phyloP scores from a whole-genome alignment of 1,284 basidiomycete species.

The Mycosarcoma mackinlayi region DNA sequence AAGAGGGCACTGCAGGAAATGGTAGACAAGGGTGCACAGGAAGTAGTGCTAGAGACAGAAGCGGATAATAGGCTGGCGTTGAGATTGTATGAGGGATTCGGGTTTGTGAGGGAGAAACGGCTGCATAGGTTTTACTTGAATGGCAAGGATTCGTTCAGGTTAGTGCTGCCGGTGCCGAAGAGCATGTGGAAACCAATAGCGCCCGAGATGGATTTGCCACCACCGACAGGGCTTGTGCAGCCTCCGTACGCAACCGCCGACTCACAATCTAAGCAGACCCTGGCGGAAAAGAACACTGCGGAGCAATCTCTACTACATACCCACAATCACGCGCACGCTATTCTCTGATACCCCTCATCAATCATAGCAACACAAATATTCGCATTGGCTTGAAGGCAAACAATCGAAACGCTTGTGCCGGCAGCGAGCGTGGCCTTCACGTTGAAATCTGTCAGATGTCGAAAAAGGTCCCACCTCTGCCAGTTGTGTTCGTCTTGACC shows the following conservation, averaged over 20 bases:
- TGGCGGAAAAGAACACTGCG: too few relatives aligned
- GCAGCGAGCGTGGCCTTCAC: too few relatives aligned
- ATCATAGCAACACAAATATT: not conserved
- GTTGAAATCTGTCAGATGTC: not conserved
- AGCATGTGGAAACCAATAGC: conserved; percentile 11
- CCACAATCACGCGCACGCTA: conserved; percentile 1
- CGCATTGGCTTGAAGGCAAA: too few relatives aligned
- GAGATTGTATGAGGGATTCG: conserved; percentile 87
- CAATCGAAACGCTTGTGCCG: too few relatives aligned
- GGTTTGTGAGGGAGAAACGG: conserved; percentile 95
- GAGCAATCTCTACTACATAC: not conserved
- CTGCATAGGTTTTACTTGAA: conserved; percentile 96
- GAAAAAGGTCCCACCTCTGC: not conserved
- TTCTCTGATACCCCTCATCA: not conserved
- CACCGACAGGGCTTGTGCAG: conserved; percentile 28
- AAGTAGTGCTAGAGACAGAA: conserved; percentile 96
- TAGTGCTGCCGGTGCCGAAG: conserved; percentile 53
- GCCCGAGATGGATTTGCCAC: conserved; percentile 7
- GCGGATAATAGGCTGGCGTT: conserved; percentile 89
- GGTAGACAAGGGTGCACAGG: conserved; percentile 81
- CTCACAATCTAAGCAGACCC: not conserved
- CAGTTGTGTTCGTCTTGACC: not conserved
- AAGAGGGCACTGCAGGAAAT: conserved; percentile 81
- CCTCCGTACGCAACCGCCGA: conserved; percentile 11
- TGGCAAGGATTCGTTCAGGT: conserved; percentile 69